phyloP scores from a whole-genome alignment of 345 rosid species.

The Euclidium syriacum region DNA sequence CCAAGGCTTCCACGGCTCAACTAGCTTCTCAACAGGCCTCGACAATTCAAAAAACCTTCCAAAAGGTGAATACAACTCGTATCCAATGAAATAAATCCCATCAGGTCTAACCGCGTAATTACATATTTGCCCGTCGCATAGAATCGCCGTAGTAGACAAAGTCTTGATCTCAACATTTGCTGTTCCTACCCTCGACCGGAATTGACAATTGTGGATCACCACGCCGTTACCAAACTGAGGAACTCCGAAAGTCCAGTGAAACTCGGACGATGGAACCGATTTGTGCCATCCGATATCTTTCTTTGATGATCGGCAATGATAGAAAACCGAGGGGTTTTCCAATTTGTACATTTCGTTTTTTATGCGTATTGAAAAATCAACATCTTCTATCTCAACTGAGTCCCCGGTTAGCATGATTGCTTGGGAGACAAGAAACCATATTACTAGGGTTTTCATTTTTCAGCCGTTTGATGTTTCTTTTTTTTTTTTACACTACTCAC shows the following conservation, averaged over 20 bases:
- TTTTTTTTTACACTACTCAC: no score
- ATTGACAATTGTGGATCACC: conserved; percentile 9
- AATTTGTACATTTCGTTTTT: conserved; percentile 20
- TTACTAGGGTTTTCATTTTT: conserved; percentile 20
- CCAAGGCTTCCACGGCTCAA: conserved; percentile 29
- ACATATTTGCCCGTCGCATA: conserved; percentile 16
- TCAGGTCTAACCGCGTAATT: conserved; percentile 16
- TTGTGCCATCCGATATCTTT: conserved; percentile 26
- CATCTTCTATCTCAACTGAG: conserved; percentile 9
- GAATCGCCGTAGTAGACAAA: conserved; percentile 20
- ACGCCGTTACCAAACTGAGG: conserved; percentile 24
- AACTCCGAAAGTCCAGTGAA: conserved; percentile 19
- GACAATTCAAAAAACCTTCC: conserved; percentile 9
- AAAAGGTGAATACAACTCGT: conserved; percentile 29
- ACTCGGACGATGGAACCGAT: conserved; percentile 16
- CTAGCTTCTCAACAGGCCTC: conserved; percentile 22
- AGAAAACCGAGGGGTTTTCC: neutral
- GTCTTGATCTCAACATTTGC: conserved; percentile 11
- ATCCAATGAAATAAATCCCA: conserved; percentile 27
- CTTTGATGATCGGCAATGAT: conserved; percentile 16
- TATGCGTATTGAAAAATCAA: conserved; percentile 4
- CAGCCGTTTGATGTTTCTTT: neutral
- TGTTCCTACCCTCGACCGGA: conserved; percentile 20
- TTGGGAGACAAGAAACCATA: conserved; percentile 3
- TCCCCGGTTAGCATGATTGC: conserved; percentile 6